phyloP scores from a whole-genome alignment of 352 stramenopile species.

The Thalassiosira sp. region DNA sequence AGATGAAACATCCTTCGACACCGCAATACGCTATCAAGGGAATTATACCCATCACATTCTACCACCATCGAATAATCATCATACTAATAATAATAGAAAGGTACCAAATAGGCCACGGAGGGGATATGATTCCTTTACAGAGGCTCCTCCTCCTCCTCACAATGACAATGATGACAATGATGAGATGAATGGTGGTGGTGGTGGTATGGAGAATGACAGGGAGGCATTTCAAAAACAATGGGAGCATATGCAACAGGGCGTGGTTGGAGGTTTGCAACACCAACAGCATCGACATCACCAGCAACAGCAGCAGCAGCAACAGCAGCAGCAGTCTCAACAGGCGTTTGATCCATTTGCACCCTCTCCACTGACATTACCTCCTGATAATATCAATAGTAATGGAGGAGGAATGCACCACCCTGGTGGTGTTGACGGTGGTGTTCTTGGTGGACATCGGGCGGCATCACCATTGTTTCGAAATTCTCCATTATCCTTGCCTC shows the following conservation, averaged over 20 bases:
- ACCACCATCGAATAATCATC: too few relatives aligned
- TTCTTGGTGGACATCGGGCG: not conserved
- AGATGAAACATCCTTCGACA: conserved; percentile 13
- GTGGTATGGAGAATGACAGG: too few relatives aligned
- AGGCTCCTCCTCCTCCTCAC: not conserved
- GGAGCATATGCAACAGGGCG: too few relatives aligned
- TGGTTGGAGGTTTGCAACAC: too few relatives aligned
- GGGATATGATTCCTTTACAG: conserved; percentile 30
- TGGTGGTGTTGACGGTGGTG: not conserved
- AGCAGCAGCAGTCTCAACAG: too few relatives aligned
- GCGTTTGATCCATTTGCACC: conserved; percentile 42
- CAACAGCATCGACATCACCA: too few relatives aligned
- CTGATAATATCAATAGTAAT: not conserved
- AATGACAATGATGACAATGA: conserved; percentile 4
- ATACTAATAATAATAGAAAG: not conserved
- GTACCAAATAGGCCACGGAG: conserved; percentile 11
- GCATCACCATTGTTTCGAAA: too few relatives aligned
- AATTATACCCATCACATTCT: conserved; percentile 23
- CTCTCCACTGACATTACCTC: conserved; percentile 7
- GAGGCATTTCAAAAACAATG: too few relatives aligned
- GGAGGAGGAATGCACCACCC: not conserved
- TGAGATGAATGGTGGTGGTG: not conserved
- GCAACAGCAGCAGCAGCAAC: too few relatives aligned
- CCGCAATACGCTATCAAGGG: conserved; percentile 13
- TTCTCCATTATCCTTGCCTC: too few relatives aligned